phyloP scores from a whole-genome alignment of 2,329 filamentous ascomycete species.

The Paramyrothecium roridum region DNA sequence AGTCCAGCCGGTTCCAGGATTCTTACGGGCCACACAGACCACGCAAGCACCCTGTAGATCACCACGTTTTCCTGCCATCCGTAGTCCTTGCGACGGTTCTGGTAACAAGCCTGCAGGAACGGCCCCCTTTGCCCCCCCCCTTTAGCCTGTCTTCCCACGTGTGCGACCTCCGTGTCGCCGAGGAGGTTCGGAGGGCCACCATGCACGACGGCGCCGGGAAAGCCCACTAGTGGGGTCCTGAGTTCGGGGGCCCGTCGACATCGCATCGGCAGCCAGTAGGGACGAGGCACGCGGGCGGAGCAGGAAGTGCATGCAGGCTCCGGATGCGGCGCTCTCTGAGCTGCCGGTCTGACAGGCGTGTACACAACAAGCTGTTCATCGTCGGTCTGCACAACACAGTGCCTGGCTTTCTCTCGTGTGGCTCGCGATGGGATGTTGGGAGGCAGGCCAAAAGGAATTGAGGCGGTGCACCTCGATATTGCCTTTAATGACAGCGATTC shows the following conservation, averaged over 20 bases:
- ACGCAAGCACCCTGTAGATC: not conserved
- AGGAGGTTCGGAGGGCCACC: not conserved
- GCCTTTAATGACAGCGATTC: not conserved
- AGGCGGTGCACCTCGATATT: not conserved
- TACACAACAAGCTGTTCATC: not conserved
- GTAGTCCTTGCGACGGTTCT: not conserved
- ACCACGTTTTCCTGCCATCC: not conserved
- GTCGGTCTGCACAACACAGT: not conserved
- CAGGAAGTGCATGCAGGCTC: not conserved
- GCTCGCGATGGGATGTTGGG: not conserved
- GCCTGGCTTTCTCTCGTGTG: not conserved
- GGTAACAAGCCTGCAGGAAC: not conserved
- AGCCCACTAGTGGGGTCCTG: not conserved
- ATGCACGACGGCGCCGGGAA: not conserved
- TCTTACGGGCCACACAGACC: no score
- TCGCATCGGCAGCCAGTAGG: no score
- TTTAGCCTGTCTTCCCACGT: not conserved
- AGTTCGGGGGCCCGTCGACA: not conserved
- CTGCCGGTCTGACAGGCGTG: not conserved
- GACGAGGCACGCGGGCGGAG: no score
- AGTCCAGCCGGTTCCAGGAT: no score
- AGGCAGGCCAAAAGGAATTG: not conserved
- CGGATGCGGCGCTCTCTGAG: not conserved
- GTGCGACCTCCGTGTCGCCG: not conserved
- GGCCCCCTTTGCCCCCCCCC: no score